Conservation (phyloP, 441 rosid species). For the Pelargonium fulgidum region DNA sequence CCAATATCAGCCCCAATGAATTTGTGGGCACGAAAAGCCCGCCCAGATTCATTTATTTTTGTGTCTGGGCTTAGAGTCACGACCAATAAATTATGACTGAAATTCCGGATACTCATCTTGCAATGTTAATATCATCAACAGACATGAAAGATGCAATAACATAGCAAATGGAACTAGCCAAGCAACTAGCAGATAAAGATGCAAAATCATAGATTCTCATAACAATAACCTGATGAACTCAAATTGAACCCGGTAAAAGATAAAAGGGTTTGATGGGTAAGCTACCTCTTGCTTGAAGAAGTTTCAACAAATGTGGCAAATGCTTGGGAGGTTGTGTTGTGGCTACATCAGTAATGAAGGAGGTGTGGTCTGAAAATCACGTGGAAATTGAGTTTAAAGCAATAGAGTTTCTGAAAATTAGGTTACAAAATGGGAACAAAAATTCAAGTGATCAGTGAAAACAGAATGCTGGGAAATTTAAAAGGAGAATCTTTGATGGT, state of each 20-base stretch:
- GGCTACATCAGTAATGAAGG: constrained; percentile 62
- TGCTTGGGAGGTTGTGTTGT: constrained; percentile 60
- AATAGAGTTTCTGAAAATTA: not conserved
- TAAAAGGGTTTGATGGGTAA: constrained; percentile 3
- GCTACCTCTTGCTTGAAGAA: constrained; percentile 57
- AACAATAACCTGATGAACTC: not conserved
- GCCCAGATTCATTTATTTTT: too few relatives aligned
- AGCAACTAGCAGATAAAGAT: not conserved
- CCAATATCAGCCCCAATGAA: too few relatives aligned
- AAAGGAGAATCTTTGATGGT: not conserved
- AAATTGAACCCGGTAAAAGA: not conserved
- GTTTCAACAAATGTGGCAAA: constrained; percentile 44
- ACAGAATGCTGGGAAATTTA: not conserved
- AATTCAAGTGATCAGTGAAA: not conserved
- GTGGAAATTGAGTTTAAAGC: not conserved
- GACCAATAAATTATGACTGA: too few relatives aligned
- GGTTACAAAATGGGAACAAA: not conserved
- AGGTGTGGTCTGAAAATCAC: constrained; percentile 41
- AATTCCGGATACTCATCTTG: too few relatives aligned
- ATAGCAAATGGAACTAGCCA: not conserved
- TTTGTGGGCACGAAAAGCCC: too few relatives aligned
- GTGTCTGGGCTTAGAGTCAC: too few relatives aligned
- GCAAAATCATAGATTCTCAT: not conserved
- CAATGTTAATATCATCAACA: not conserved
- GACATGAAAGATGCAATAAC: not conserved